phyloP scores from a whole-genome alignment of 345 rosid genomes.

The Noccaea caerulescens region DNA sequence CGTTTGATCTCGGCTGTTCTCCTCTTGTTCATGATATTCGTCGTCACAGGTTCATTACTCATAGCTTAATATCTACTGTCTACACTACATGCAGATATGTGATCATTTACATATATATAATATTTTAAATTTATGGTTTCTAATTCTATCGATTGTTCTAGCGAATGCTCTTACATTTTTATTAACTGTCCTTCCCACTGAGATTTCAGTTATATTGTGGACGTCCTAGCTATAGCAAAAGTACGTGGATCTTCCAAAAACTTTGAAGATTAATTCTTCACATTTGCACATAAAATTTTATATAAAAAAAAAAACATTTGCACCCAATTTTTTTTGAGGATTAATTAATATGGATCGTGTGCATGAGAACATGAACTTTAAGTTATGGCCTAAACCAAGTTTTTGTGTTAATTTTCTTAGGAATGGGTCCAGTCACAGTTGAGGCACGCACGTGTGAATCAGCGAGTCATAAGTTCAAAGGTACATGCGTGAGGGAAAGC shows the following conservation, averaged over 20 bases:
- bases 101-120: not conserved
- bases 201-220: not conserved
- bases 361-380: not conserved
- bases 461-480: slow-evolving; percentile 53
- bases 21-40: slow-evolving; percentile 41
- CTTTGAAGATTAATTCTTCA: not conserved
- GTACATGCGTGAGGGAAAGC: slow-evolving; percentile 38
- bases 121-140: not conserved
- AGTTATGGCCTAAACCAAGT: not conserved
- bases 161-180: not conserved
- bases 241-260: not conserved
- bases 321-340: too few relatives aligned
- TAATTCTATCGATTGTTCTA: not conserved
- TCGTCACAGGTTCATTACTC: slow-evolving; percentile 40
- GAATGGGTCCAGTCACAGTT: slow-evolving; percentile 41
- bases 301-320: too few relatives aligned
- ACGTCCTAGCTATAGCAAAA: not conserved
- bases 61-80: not conserved
- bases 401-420: not conserved
- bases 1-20: slow-evolving; percentile 41
- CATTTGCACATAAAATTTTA: too few relatives aligned
- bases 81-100: slow-evolving; percentile 3
- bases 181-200: not conserved
- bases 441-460: slow-evolving; percentile 53
- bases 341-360: not conserved